phyloP scores from a whole-genome alignment of 1,284 basidiomycete genomes.

The Malassezia japonica region DNA sequence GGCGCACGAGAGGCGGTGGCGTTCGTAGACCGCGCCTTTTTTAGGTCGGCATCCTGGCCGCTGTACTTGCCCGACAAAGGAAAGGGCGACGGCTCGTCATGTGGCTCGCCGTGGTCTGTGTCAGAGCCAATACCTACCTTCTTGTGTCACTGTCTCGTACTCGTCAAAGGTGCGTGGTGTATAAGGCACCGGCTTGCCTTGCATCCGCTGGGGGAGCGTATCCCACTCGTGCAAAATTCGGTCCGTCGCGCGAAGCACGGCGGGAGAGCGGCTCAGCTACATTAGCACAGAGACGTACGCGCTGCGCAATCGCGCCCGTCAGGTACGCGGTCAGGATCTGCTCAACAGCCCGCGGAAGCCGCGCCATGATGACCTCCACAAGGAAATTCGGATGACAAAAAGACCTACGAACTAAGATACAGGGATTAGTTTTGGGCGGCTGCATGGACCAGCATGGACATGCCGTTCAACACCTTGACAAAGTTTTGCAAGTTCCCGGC shows the following conservation, averaged over 20 bases:
- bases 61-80: constrained; percentile 2
- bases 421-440: not conserved
- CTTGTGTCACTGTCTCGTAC: not conserved
- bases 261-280: constrained; percentile 12
- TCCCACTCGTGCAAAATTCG: constrained; percentile 17
- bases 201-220: constrained; percentile 8
- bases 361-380: constrained; percentile 5
- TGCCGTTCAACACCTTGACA: constrained; percentile 34
- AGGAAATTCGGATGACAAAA: not conserved
- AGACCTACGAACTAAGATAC: not conserved
- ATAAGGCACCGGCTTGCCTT: constrained; percentile 12
- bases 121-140: not conserved
- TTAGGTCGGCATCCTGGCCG: not conserved
- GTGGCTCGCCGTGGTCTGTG: constrained; percentile 11
- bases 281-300: not conserved
- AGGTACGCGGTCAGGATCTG: constrained; percentile 8
- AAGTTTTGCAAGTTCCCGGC: constrained; percentile 40
- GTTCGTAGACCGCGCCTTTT: not conserved
- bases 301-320: not conserved
- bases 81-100: constrained; percentile 16
- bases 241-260: constrained; percentile 7
- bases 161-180: not conserved
- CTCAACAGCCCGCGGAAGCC: constrained; percentile 2
- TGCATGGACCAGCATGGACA: constrained; percentile 36
- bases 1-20: no score